These are phyloP conservation scores for Eimeria falciformis DNA, from an alignment of 169 alveolate genomes.

Conservation along the genomic window DNA sequence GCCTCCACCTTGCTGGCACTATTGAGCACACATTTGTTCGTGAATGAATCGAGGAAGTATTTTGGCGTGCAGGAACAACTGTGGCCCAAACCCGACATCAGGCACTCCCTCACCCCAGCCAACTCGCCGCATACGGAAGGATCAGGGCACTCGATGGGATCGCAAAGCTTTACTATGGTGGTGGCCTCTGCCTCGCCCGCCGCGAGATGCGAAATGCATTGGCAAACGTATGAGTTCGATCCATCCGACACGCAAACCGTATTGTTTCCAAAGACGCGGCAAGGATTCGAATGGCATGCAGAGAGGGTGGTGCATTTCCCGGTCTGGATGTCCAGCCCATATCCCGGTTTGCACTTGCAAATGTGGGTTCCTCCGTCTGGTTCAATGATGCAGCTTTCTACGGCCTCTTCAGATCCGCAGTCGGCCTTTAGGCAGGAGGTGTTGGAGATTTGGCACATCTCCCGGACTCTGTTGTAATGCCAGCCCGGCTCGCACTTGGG, in stretches of 20 bases:
- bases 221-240: conserved; percentile 12
- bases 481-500: conserved; percentile 43
- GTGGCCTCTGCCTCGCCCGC: conserved; percentile 55
- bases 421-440: conserved; percentile 6
- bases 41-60: neutral
- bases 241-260: conserved; percentile 65
- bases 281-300: conserved; percentile 43
- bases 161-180: conserved; percentile 51
- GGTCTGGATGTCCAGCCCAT: conserved; percentile 37
- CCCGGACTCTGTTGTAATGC: conserved; percentile 60
- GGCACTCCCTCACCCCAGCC: conserved; percentile 34
- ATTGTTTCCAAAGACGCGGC: conserved; percentile 40
- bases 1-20: neutral
- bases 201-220: conserved; percentile 16
- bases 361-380: conserved; percentile 39
- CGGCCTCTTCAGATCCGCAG: conserved; percentile 35
- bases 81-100: conserved; percentile 15
- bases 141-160: conserved; percentile 58
- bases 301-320: conserved; percentile 40
- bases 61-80: neutral
- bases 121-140: conserved; percentile 37
- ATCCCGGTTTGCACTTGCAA: conserved; percentile 67
- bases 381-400: conserved; percentile 48
- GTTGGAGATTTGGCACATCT: conserved; percentile 37
- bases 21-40: neutral